Conservation (phyloP, 2,329 filamentous ascomycete species). For the Tothia fuscella region DNA sequence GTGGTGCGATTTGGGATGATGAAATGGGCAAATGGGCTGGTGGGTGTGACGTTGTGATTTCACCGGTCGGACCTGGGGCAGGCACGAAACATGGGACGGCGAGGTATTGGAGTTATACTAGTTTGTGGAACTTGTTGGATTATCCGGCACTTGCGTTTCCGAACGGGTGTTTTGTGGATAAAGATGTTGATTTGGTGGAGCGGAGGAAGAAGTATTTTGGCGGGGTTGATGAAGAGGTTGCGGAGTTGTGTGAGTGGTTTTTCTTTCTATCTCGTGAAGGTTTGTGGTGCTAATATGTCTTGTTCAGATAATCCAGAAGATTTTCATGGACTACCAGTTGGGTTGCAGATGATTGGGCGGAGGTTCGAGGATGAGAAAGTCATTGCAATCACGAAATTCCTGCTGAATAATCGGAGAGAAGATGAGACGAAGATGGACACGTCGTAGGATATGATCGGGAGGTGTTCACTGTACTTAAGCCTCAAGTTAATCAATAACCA, state of each 20-base stretch:
- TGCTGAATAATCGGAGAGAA: constrained; percentile 14
- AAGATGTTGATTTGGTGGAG: constrained; percentile 26
- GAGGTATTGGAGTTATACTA: constrained; percentile 52
- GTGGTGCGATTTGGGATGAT: constrained; percentile 17
- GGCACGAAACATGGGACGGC: constrained; percentile 42
- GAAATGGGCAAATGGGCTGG: constrained; percentile 13
- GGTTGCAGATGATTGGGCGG: constrained; percentile 42
- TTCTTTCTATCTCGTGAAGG: constrained; percentile 1
- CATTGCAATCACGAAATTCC: constrained; percentile 25
- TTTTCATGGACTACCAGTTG: constrained; percentile 38
- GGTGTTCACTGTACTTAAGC: too few species aligned
- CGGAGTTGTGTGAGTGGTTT: constrained; percentile 30
- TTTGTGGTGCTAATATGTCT: constrained; percentile 6
- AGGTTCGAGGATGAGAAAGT: constrained; percentile 45
- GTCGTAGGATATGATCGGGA: too few species aligned
- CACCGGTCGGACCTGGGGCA: constrained; percentile 43
- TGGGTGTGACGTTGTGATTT: constrained; percentile 49
- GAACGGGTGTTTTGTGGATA: constrained; percentile 18
- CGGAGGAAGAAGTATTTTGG: constrained; percentile 28
- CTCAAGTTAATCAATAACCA: too few species aligned
- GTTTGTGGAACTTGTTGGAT: constrained; percentile 58
- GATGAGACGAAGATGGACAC: too few species aligned
- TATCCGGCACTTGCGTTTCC: constrained; percentile 53
- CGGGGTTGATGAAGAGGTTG: constrained; percentile 36
- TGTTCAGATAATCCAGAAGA: constrained; percentile 30